phyloP scores from a whole-genome alignment of 176 grass and related monocot genomes.

The Thinopyrum elongatum region DNA sequence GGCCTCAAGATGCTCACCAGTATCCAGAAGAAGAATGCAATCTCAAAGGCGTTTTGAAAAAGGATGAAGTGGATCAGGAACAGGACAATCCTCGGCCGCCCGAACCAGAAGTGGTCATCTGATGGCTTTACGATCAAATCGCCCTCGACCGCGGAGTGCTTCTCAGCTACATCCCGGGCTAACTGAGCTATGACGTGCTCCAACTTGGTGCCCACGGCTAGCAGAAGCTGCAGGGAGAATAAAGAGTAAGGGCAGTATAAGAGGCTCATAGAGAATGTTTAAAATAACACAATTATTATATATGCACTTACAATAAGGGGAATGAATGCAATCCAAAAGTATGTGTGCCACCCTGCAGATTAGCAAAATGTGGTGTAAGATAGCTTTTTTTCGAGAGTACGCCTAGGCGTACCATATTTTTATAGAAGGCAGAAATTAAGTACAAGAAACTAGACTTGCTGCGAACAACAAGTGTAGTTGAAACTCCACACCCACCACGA shows the following conservation, averaged over 20 bases:
- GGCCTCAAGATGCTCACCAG: constrained; percentile 36
- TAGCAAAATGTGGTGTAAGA: constrained; percentile 10
- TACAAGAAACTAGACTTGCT: no score
- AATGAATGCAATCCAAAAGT: constrained; percentile 97
- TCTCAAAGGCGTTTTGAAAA: constrained; percentile 95
- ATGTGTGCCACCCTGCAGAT: constrained; percentile 89
- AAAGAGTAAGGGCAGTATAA: constrained; percentile 1
- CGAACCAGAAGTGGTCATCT: constrained; percentile 89
- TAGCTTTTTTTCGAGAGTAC: no score
- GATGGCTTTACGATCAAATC: constrained; percentile 88
- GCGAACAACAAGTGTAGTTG: no score
- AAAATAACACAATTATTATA: background rate
- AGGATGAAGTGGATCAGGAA: constrained; percentile 94
- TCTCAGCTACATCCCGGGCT: constrained; percentile 86
- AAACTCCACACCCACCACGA: no score
- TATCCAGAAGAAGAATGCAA: constrained; percentile 97
- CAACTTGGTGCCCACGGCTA: constrained; percentile 89
- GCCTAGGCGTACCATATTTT: no score
- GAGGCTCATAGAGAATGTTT: background rate
- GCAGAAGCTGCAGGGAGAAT: constrained; percentile 60
- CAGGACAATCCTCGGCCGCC: constrained; percentile 51
- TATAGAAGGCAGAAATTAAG: no score
- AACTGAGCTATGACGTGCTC: constrained; percentile 84
- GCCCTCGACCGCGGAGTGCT: constrained; percentile 59
- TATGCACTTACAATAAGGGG: constrained; percentile 80